phyloP scores from a whole-genome alignment of 1,139 yeast species.

The Geotrichum citri-aurantii region DNA sequence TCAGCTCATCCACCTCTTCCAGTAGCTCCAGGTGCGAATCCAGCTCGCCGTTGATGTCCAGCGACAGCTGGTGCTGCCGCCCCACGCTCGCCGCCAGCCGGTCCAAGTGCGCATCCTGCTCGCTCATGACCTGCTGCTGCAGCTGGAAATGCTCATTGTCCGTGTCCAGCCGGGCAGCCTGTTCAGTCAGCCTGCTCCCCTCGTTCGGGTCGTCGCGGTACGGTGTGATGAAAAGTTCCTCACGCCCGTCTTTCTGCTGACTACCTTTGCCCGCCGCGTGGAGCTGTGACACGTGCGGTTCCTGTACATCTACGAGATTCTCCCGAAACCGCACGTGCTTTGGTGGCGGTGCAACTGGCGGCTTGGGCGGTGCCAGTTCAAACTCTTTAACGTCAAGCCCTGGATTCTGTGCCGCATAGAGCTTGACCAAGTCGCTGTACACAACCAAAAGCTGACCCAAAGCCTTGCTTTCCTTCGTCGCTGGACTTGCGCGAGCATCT shows the following conservation, averaged over 20 bases:
- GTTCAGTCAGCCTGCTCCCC: conserved; percentile 23
- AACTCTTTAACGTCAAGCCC: neutral
- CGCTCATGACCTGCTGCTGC: conserved; percentile 56
- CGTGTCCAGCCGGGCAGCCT: conserved; percentile 11
- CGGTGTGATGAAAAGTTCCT: conserved; percentile 37
- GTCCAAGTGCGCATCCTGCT: conserved; percentile 62
- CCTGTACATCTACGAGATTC: conserved; percentile 32
- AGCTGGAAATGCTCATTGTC: conserved; percentile 46
- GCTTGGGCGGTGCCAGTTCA: neutral
- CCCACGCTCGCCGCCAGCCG: conserved; percentile 54
- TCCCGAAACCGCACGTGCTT: conserved; percentile 56
- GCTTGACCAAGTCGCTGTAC: conserved; percentile 11
- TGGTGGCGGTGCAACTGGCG: conserved; percentile 8
- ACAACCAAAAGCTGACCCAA: conserved; percentile 4
- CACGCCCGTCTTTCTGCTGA: conserved; percentile 22
- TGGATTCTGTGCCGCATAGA: conserved; percentile 3
- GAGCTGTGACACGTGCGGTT: conserved; percentile 21
- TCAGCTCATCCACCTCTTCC: conserved; percentile 63
- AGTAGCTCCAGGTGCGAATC: conserved; percentile 63
- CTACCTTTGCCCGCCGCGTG: conserved; percentile 28
- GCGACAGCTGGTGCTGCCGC: conserved; percentile 61
- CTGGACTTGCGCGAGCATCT: conserved; percentile 5
- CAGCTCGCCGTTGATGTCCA: conserved; percentile 59
- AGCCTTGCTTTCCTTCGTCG: conserved; percentile 4
- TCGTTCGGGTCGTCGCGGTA: conserved; percentile 42